Base-by-base conservation (phyloP, 2,329 filamentous ascomycete species). In the Claviceps sorghi region DNA sequence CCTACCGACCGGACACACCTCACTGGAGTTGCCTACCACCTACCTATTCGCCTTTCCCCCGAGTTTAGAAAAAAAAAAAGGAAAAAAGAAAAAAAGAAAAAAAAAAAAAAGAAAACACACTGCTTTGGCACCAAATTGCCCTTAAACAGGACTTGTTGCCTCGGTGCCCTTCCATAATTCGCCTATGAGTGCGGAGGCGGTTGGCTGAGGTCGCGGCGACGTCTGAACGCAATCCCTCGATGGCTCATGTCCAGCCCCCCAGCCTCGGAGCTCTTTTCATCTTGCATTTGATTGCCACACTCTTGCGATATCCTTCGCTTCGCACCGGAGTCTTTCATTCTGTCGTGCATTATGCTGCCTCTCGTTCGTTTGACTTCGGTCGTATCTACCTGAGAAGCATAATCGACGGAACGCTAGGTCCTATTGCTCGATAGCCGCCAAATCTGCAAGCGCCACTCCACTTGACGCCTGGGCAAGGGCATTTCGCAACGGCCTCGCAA, bases 391-490 rank as follows among this genome's bases (percentile, higher is more conserved):
- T 29, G 32, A 32, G 32, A 32, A 30, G 21, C 42, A 40, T 21
- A 22, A n/a, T n/a, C 42, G 15, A 45, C 32, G 32, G 42, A 46
- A 17, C 42, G 17, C 34, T 29, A 30, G 49, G 43, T 42, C 50
- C n/a, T 32, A n/a, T 29, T 41, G 8, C 7, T 47, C 36, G 26
- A 48, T 22, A 47, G 22, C 41, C 17, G 34, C 26, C 34, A 32
- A 15, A 41, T 26, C 34, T 42, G 36, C 44, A 42, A 48, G 50
- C 36, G 26, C 50, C 43, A 48, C 49, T 51, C 49, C 49, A 42
- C 44, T 52, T 48, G 44, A 48, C 47, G 26, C 32, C 40, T 45
- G 49, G 42, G 41, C 10, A 45, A 32, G 26, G 41, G 42, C 30
- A 45, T 42, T 38, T 51, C 42, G 29, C 32, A 45, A 32, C 17